Percentiles rank a stretch among this genome's conserved stretches.
Evolutionary conservation across 2,329 filamentous ascomycete genomes (phyloP).

Genomic region (Sclerotiophoma versabilis): DNA sequence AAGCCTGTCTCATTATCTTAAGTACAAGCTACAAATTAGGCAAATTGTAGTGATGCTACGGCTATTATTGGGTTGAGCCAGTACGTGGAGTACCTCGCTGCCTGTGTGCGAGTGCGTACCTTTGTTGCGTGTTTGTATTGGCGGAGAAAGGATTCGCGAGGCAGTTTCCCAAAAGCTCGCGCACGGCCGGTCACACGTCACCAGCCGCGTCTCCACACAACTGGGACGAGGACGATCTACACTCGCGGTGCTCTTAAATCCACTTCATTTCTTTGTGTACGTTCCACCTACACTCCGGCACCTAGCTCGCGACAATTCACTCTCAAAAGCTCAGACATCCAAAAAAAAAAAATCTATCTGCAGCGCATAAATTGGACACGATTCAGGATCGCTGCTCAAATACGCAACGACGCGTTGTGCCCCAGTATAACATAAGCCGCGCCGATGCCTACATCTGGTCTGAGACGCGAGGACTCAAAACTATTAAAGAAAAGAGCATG

Average conservation of each 20-base stretch:
- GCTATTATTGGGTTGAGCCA: neutral
- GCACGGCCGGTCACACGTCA: constrained; percentile 6
- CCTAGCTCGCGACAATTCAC: neutral
- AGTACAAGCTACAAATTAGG: neutral
- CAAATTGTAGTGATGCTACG: neutral
- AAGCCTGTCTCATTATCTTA: neutral
- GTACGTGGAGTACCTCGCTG: neutral
- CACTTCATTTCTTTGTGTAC: constrained; percentile 19
- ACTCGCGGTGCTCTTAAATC: constrained; percentile 23
- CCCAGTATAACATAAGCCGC: constrained; percentile 6
- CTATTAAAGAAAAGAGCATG: constrained; percentile 12
- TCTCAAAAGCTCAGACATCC: neutral
- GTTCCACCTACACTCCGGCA: neutral
- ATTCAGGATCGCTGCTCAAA: constrained; percentile 5
- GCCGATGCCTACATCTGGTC: constrained; percentile 10
- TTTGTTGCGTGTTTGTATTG: neutral
- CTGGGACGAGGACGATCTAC: constrained; percentile 14
- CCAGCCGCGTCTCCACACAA: constrained; percentile 9
- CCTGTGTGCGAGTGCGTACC: neutral
- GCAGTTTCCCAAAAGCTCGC: neutral
- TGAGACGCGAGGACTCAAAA: constrained; percentile 1
- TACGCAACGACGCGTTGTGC: neutral
- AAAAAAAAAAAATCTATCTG: neutral
- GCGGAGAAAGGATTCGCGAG: constrained; percentile 5
- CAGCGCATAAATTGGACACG: neutral